Percentiles rank a stretch among this genome's conserved stretches.
These are phyloP conservation scores for Thalassia testudinum DNA, from an alignment of 116 monocot species.

Conservation along the genomic window DNA sequence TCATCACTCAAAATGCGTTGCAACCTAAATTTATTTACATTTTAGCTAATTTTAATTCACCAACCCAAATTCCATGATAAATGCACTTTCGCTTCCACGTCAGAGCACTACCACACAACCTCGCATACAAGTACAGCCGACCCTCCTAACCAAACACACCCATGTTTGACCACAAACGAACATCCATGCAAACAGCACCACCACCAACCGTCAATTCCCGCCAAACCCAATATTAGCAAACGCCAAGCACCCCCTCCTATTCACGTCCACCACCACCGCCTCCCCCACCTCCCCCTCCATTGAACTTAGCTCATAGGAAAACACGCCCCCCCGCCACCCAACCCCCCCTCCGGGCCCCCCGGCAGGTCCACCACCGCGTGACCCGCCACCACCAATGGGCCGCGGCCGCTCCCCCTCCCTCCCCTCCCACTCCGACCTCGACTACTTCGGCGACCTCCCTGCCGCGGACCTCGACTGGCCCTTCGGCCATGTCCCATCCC, in stretches of 20 bases:
- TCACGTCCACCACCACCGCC: neutral
- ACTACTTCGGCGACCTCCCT: conserved; percentile 7
- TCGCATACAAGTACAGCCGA: too few species aligned
- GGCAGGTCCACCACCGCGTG: conserved; percentile 19
- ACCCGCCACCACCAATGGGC: conserved; percentile 28
- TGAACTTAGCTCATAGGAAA: neutral
- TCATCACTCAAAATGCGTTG: too few species aligned
- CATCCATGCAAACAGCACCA: too few species aligned
- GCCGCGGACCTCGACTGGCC: conserved; percentile 47
- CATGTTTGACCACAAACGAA: too few species aligned
- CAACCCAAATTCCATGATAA: too few species aligned
- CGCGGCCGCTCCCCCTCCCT: conserved; percentile 21
- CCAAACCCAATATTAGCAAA: neutral
- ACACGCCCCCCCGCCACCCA: neutral
- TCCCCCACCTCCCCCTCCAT: neutral
- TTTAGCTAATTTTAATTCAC: too few species aligned
- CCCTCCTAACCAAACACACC: too few species aligned
- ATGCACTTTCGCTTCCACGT: too few species aligned
- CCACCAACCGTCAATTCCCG: neutral
- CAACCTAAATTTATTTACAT: too few species aligned
- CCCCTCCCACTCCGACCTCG: conserved; percentile 35
- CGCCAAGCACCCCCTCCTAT: neutral
- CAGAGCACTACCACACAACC: too few species aligned
- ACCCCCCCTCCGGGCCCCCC: neutral
- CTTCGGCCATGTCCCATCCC: conserved; percentile 50